Conservation (phyloP, 2,329 filamentous ascomycete species). For the Neofusicoccum kwambonambiense region DNA sequence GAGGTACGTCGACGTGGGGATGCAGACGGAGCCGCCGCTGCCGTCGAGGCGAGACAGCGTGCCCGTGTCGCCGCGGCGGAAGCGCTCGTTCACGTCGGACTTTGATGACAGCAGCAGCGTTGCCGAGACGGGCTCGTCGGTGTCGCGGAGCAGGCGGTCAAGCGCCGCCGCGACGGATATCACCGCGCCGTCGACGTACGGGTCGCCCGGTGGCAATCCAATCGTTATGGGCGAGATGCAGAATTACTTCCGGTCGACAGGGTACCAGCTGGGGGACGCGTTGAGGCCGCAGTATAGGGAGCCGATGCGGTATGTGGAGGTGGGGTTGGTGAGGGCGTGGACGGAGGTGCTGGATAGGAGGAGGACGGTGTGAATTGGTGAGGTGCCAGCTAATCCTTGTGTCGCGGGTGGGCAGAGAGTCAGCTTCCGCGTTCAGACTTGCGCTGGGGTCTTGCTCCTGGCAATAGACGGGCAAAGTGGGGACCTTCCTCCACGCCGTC, state of each 20-base stretch:
- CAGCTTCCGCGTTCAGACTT: too few species aligned
- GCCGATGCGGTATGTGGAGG: not conserved
- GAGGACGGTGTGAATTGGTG: not conserved
- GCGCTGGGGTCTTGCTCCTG: too few species aligned
- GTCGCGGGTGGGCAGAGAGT: too few species aligned
- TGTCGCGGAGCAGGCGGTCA: conserved; percentile 19
- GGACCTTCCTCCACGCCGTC: too few species aligned
- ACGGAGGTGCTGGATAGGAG: not conserved
- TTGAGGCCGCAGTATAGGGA: conserved; percentile 20
- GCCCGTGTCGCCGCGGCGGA: conserved; percentile 17
- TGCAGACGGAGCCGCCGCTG: conserved; percentile 27
- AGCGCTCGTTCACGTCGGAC: not conserved
- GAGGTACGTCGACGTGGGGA: conserved; percentile 25
- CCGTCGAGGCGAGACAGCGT: not conserved
- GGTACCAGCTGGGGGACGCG: conserved; percentile 34
- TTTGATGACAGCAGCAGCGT: conserved; percentile 2
- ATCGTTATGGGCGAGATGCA: conserved; percentile 34
- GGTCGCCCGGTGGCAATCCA: conserved; percentile 22
- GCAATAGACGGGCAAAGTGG: too few species aligned
- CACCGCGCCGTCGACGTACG: conserved; percentile 22
- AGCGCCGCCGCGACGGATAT: conserved; percentile 20
- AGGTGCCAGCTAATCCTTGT: too few species aligned
- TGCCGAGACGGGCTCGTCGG: not conserved
- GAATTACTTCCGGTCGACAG: conserved; percentile 33
- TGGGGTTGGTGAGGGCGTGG: not conserved